Conservation (phyloP, 805 yeast species). For the Cyberlindnera mississippiensis region DNA sequence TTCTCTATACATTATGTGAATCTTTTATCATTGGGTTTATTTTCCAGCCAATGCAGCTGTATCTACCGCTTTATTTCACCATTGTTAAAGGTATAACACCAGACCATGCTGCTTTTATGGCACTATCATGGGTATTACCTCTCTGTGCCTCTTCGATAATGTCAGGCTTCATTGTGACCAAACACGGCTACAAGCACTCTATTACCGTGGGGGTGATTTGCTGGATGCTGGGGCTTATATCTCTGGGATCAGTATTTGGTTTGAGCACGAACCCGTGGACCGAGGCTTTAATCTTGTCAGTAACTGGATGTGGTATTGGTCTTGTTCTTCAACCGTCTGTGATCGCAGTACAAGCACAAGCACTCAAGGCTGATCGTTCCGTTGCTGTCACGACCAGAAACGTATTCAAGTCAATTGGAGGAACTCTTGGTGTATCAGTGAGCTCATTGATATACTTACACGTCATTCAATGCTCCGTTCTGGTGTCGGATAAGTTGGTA, state of each 20-base stretch:
- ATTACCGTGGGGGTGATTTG: constrained; percentile 38
- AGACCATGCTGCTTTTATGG: constrained; percentile 10
- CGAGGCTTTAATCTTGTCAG: constrained; percentile 31
- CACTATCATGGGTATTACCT: constrained; percentile 41
- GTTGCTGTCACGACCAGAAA: constrained; percentile 56
- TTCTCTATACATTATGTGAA: constrained; percentile 34
- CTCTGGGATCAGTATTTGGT: constrained; percentile 33
- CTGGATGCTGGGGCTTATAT: constrained; percentile 39
- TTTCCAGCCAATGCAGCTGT: constrained; percentile 44
- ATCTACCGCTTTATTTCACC: constrained; percentile 42
- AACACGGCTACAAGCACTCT: constrained; percentile 38
- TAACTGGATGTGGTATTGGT: constrained; percentile 43
- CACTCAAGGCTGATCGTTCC: constrained; percentile 47
- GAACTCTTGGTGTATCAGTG: constrained; percentile 53
- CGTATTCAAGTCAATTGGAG: constrained; percentile 54
- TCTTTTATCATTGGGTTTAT: constrained; percentile 47
- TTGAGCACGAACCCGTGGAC: constrained; percentile 27
- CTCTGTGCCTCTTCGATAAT: constrained; percentile 40
- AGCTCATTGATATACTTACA: constrained; percentile 15
- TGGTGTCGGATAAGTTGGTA: constrained; percentile 2
- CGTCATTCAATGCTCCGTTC: constrained; percentile 1
- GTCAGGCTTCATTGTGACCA: constrained; percentile 44
- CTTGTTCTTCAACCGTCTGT: constrained; percentile 22
- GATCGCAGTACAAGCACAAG: constrained; percentile 53
- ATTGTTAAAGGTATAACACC: constrained; percentile 30